phyloP scores from a whole-genome alignment of 1,139 yeast genomes.

The Candida buenavistaensis region DNA sequence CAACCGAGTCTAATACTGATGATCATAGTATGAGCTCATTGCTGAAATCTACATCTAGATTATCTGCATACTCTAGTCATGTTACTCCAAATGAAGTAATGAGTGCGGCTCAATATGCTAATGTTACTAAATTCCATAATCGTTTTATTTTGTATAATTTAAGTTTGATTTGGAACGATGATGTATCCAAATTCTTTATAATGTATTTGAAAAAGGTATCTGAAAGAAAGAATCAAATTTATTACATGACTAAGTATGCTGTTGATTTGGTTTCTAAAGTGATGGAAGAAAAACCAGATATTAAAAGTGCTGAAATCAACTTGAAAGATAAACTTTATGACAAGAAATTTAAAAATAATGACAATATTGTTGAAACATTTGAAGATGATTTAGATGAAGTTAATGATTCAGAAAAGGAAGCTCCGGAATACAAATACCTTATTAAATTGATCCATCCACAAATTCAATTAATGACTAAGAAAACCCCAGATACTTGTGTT shows the following conservation, averaged over 20 bases:
- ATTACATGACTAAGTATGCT: slow-evolving; percentile 70
- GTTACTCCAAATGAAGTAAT: slow-evolving; percentile 24
- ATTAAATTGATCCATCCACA: slow-evolving; percentile 47
- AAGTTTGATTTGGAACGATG: slow-evolving; percentile 77
- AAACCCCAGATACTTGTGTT: slow-evolving; percentile 33
- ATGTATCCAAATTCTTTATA: slow-evolving; percentile 59
- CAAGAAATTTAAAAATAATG: slow-evolving; percentile 23
- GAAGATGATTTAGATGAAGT: slow-evolving; percentile 31
- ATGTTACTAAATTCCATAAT: slow-evolving; percentile 56
- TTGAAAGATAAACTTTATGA: slow-evolving; percentile 15
- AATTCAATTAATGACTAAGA: slow-evolving; percentile 38
- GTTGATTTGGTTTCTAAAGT: slow-evolving; percentile 57
- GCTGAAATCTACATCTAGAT: slow-evolving; percentile 13
- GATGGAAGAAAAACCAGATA: slow-evolving; percentile 21
- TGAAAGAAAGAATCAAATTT: slow-evolving; percentile 55
- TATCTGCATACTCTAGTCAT: slow-evolving; percentile 32
- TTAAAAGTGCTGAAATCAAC: slow-evolving; percentile 15
- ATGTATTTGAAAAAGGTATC: slow-evolving; percentile 62
- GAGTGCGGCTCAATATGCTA: slow-evolving; percentile 11
- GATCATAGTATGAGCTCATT: slow-evolving; percentile 11
- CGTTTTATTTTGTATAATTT: slow-evolving; percentile 78
- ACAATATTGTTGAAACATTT: slow-evolving; percentile 36
- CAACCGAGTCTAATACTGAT: too few species aligned
- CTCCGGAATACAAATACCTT: slow-evolving; percentile 39
- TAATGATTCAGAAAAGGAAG: slow-evolving; percentile 25